These are phyloP conservation scores for Schizonepeta tenuifolia DNA, from an alignment of 257 asterid species.

Conservation along the genomic window DNA sequence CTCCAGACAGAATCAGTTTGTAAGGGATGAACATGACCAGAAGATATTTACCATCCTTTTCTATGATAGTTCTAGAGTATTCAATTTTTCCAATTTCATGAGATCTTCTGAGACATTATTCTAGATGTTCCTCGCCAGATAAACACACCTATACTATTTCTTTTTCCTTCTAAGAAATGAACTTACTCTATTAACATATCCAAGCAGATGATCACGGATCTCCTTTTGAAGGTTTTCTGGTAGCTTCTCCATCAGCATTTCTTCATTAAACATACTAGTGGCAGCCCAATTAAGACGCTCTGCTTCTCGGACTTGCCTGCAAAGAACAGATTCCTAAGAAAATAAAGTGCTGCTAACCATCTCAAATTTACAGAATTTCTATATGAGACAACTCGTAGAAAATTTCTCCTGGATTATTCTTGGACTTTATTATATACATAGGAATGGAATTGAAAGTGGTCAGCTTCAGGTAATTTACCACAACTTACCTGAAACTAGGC, in stretches of 20 bases:
- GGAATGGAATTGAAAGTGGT: not conserved
- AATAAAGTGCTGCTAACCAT: not conserved
- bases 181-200: conserved; percentile 66
- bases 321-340: not conserved
- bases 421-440: too few species aligned
- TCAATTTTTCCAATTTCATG: not conserved
- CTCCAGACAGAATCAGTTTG: not conserved
- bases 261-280: conserved; percentile 87
- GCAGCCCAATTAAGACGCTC: conserved; percentile 94
- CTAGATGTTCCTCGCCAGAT: not conserved
- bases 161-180: not conserved
- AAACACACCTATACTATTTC: not conserved
- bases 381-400: not conserved
- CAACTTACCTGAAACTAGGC: not conserved
- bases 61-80: not conserved
- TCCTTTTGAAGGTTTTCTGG: conserved; percentile 93
- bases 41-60: not conserved
- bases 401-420: not conserved
- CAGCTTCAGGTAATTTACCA: not conserved
- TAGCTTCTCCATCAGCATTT: conserved; percentile 74
- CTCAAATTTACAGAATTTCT: not conserved
- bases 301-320: conserved; percentile 77
- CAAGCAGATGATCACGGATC: conserved; percentile 78
- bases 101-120: not conserved
- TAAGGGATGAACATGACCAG: not conserved